These are phyloP conservation scores for Cyberlindnera meyerae DNA, from an alignment of 805 yeast species.

Conservation along the genomic window DNA sequence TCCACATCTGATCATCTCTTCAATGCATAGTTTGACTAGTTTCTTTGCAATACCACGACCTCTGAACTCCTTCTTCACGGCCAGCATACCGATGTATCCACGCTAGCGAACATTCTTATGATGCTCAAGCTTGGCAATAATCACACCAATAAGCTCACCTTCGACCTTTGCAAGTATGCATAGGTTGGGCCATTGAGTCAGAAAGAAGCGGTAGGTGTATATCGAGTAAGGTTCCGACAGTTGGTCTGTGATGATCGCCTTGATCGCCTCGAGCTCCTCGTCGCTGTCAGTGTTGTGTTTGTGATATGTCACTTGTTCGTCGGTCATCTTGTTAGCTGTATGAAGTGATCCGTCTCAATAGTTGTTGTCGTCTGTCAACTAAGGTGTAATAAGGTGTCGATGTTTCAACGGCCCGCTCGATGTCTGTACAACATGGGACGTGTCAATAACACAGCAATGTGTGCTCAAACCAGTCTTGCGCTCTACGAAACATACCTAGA, in stretches of 20 bases:
- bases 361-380: too few relatives aligned
- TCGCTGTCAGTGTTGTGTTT: conserved; percentile 24
- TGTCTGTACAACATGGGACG: too few relatives aligned
- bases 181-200: conserved; percentile 86
- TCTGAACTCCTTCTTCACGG: conserved; percentile 66
- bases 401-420: too few relatives aligned
- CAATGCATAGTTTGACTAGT: conserved; percentile 58
- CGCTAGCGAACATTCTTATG: conserved; percentile 71
- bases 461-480: too few relatives aligned
- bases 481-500: too few relatives aligned
- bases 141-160: conserved; percentile 62
- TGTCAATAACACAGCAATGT: too few relatives aligned
- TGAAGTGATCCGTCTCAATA: too few relatives aligned
- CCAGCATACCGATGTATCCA: conserved; percentile 96
- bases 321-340: too few relatives aligned
- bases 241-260: conserved; percentile 60
- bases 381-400: too few relatives aligned
- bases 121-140: conserved; percentile 74
- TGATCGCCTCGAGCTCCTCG: conserved; percentile 45
- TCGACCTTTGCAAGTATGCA: conserved; percentile 57
- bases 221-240: conserved; percentile 92
- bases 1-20: conserved; percentile 53
- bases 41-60: conserved; percentile 79
- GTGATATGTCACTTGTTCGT: conserved; percentile 17
- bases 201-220: conserved; percentile 86